These are phyloP conservation scores for Clausena lansium DNA, from an alignment of 345 rosid genomes.

Conservation along the genomic window DNA sequence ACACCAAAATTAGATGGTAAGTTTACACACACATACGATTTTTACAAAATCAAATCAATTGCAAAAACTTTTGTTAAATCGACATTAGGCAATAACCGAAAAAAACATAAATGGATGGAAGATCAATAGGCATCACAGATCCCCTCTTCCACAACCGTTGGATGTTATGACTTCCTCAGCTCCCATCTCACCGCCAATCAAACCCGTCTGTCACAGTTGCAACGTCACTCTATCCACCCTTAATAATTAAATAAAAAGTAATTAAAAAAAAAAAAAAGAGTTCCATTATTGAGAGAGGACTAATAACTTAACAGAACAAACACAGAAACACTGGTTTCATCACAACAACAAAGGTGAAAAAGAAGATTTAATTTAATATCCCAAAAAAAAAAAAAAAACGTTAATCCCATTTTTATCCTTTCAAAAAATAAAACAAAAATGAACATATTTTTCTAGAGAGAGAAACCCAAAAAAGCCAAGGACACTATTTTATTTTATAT, in stretches of 20 bases:
- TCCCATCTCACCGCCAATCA: constrained; percentile 2
- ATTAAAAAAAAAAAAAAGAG: neutral
- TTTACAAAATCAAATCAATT: neutral
- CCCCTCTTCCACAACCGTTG: neutral
- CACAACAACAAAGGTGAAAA: constrained; percentile 13
- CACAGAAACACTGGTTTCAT: neutral
- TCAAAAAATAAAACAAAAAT: constrained; percentile 27
- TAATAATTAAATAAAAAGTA: neutral
- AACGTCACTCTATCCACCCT: neutral
- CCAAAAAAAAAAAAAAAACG: constrained; percentile 14
- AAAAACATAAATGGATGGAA: too few relatives aligned
- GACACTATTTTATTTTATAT: constrained; percentile 4
- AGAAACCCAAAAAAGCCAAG: constrained; percentile 11
- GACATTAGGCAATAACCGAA: too few relatives aligned
- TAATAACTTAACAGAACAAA: constrained; percentile 8
- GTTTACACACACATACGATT: neutral
- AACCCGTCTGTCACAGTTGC: neutral
- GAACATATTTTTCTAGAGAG: constrained; percentile 21
- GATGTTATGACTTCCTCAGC: neutral
- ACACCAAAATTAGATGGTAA: neutral
- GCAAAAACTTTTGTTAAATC: neutral
- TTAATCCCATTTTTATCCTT: constrained; percentile 33
- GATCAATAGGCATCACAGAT: too few relatives aligned
- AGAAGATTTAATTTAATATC: too few relatives aligned
- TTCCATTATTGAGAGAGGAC: constrained; percentile 5